Evolutionary conservation across 768 basidiomycete species (phyloP), one percentile per base, ranked within the genome.

Genomic region (Rhodotorula diobovata): DNA sequence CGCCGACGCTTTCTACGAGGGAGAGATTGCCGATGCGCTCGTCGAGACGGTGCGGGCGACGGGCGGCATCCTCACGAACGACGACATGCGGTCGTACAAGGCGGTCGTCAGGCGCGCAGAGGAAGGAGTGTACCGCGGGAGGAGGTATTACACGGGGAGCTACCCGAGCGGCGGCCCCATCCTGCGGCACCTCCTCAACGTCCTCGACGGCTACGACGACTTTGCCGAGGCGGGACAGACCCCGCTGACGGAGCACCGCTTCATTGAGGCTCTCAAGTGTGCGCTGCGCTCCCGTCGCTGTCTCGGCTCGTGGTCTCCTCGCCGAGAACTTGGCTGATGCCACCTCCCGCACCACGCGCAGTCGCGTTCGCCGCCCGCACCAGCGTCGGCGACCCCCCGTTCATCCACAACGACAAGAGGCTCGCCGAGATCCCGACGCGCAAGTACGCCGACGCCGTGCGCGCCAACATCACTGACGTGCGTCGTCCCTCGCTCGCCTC

Each of bases 101-200:
- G 87, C 89, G 48, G 86, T 85, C 67, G 86, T 90, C 18, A 82
- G 85, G 56, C 88, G 82, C 57, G 92, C 96, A 12, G 82, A 98
- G 51, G 79, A 87, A 76, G 90, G 91, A 15, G 87, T 85, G 0
- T 99, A 90, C 80, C 85, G 84, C 28, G 87, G 87, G 54, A 86
- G 86, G 76, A 91, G 85, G 72, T 83, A 98, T 50, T 96, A 91
- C 80, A 93, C 92, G 0, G 85, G 89, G 0, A 86, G 87, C 76
- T 88, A 91, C 21, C 96, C 96, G 11, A 88, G 89, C 14, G 81
- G 89, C 20, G 94, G 95, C 11, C 88, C 90, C 14, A 90, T 90
- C n/a, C 82, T 98, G 53, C 81, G 96, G 51, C 89, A 92, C 78
- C 89, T 97, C 85, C 82, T 98, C n/a, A 96, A 97, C 78, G 79